Base-by-base conservation (phyloP, 176 grass and related monocot genomes). In the Avena sativa region DNA sequence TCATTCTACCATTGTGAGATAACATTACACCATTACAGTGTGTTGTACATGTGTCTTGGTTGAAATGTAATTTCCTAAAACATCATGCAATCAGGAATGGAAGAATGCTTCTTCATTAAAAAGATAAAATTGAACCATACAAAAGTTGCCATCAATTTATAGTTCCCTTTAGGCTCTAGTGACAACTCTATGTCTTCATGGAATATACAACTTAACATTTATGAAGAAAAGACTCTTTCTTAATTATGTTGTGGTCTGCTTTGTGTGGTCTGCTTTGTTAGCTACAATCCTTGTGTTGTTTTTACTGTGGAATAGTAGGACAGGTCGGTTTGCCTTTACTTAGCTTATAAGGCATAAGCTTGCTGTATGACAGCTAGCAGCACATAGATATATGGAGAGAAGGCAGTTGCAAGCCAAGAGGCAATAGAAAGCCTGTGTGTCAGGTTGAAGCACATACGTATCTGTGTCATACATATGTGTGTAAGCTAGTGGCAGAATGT, bases 131-230 rank as follows among this genome's bases (percentile, higher is more conserved):
- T 82, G 26, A 34, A 71, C 7, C 14, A 49, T 12, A 49, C 2
- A 61, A 52, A 50, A 76, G 40, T 82, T 67, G 63, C 63, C 14
- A 74, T 60, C 11, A 86, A 71, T 49, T 52, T 44, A 34, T 56
- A 80, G 71, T 26, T 43, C 52, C 56, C 56, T 66, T 81, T 49
- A 74, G 47, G 50, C 3, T 52, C 34, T 52, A 20, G 9, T 43
- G 15, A 55, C 70, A 57, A 60, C 30, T 88, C 64, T 78, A 25
- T 75, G 23, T 52, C 13, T 26, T 78, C 63, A 79, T 81, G 30
- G 12, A 67, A 76, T 49, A 83, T 57, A 48, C 25, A 48, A 4
- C 49, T 89, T 50, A 84, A 76, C 38, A 88, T 47, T 82, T 71
- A 25, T 36, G 36, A 77, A 53, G 48, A 71, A 67, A 82, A 80